Base-by-base conservation (phyloP, 768 basidiomycete species). In the Termitomyces sp. region DNA sequence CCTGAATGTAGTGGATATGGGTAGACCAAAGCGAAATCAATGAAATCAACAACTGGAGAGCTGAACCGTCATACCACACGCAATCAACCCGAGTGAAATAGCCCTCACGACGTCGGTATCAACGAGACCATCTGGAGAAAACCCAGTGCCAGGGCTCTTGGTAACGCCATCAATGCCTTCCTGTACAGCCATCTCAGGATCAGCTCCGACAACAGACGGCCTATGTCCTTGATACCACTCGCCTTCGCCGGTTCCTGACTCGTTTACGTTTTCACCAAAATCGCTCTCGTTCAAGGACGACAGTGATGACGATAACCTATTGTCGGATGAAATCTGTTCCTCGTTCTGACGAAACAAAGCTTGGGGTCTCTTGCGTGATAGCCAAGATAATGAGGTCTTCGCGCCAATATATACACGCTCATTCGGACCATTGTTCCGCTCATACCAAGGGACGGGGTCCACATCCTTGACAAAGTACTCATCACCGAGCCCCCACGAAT, bases 401-500 rank as follows among this genome's bases (percentile, higher is more conserved):
- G 61, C 46, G 14, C 65, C 65, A 34, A 66, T 43, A 31, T 66
- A 66, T 9, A 57, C 47, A 12, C 59, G 53, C 32, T 48, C 55
- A 26, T 61, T 56, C 3, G 53, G 53, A 1, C 59, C 52, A 20
- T 59, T 61, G 24, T 34, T 59, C 50, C 34, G 51, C 3, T 60
- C 54, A 26, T 57, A 31, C 59, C 53, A 58, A 24, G 56, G 46
- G 1, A 63, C 32, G 14, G 63, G 63, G 8, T 61, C 43, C 24
- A 61, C 18, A 8, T 65, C 63, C 43, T 49, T 59, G 32, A 63
- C 26, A 3, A 48, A 22, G 22, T 29, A 53, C 16, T 12, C 24
- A 2, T 61, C 60, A 5, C 65, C 62, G n/a, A 65, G 37, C 20
- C 61, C 66, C 74, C 74, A 75, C 8, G 61, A 65, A 12, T 65